These are phyloP conservation scores for Pichia sp. DNA, from an alignment of 1,139 yeast species.

Conservation along the genomic window DNA sequence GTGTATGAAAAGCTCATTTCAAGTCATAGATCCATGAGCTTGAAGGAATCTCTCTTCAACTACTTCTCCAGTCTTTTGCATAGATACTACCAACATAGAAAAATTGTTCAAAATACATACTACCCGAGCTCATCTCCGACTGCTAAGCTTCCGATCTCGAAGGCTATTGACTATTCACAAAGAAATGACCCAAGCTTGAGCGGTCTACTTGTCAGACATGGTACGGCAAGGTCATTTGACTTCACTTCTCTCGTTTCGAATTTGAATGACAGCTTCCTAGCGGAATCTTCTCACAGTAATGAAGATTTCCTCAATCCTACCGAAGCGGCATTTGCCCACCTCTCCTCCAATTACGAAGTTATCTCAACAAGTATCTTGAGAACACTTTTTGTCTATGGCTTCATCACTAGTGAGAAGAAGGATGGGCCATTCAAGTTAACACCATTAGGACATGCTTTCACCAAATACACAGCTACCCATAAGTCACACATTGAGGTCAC, in stretches of 20 bases:
- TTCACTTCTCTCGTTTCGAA: slow-evolving; percentile 18
- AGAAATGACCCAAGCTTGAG: no score
- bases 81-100: slow-evolving; percentile 80
- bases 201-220: slow-evolving; percentile 22
- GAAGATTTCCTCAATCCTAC: slow-evolving; percentile 18
- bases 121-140: slow-evolving; percentile 35
- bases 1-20: slow-evolving; percentile 53
- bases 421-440: slow-evolving; percentile 35
- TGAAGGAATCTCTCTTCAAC: slow-evolving; percentile 57
- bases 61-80: slow-evolving; percentile 67
- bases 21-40: slow-evolving; percentile 37
- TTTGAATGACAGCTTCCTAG: slow-evolving; percentile 19
- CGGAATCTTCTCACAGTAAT: slow-evolving; percentile 11
- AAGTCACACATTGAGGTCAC: slow-evolving; percentile 30
- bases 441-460: slow-evolving; percentile 50
- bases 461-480: slow-evolving; percentile 1
- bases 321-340: no score
- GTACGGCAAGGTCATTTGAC: slow-evolving; percentile 25
- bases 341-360: slow-evolving; percentile 44
- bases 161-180: no score
- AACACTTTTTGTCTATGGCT: slow-evolving; percentile 47
- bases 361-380: slow-evolving; percentile 57
- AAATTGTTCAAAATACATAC: slow-evolving; percentile 53
- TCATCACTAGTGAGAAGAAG: slow-evolving; percentile 30
- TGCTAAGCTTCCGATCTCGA: background rate